A percentile compares a stretch with the other conserved stretches of the same genome.
These are phyloP conservation scores for Candida andamanensis DNA, from an alignment of 805 yeast genomes.

Conservation along the genomic window DNA sequence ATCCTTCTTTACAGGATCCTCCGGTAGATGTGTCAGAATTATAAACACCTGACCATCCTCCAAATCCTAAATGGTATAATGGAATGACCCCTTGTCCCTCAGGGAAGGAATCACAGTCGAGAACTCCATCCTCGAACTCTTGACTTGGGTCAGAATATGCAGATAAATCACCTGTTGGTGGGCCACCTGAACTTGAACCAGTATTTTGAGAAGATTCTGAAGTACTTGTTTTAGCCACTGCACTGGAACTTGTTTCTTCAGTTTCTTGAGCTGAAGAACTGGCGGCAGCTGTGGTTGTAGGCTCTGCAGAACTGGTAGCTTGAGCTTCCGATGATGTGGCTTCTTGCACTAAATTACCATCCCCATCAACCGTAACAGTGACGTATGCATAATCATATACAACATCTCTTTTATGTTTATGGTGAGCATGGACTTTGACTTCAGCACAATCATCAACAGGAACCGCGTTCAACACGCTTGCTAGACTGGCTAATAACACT, in stretches of 20 bases:
- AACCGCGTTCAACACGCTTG: constrained; percentile 8
- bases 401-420: constrained; percentile 55
- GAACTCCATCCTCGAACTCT: constrained; percentile 64
- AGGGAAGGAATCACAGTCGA: constrained; percentile 66
- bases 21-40: constrained; percentile 43
- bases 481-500: constrained; percentile 6
- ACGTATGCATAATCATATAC: constrained; percentile 41
- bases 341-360: constrained; percentile 33
- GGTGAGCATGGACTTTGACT: constrained; percentile 48
- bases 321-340: constrained; percentile 16
- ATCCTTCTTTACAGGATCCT: constrained; percentile 53
- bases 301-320: constrained; percentile 9
- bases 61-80: constrained; percentile 34
- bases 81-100: constrained; percentile 69
- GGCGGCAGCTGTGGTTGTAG: constrained; percentile 15
- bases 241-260: constrained; percentile 9
- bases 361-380: constrained; percentile 40
- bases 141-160: constrained; percentile 45
- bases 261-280: constrained; percentile 10
- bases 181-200: constrained; percentile 16
- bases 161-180: constrained; percentile 46
- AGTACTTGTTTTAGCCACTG: constrained; percentile 18
- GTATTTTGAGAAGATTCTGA: constrained; percentile 28
- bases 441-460: constrained; percentile 13
- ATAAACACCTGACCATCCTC: constrained; percentile 42